Evolutionary conservation across 768 basidiomycete genomes (phyloP), one percentile per base, ranked within the genome.

Genomic region (Boletus rufocinnamomeus): DNA sequence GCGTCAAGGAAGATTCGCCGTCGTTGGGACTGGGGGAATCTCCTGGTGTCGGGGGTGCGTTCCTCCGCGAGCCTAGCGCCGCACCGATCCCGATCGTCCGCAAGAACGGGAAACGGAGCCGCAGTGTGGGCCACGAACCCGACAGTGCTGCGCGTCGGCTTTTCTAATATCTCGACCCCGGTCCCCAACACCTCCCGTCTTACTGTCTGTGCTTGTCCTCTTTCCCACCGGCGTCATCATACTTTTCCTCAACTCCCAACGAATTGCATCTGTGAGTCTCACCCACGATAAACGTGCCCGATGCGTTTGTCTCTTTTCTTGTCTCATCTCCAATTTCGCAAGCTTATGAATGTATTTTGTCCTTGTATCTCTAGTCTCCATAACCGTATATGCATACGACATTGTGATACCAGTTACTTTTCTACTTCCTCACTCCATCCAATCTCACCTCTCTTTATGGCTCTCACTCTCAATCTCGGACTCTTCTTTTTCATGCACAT

Each of bases 61-160:
- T 74, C 50, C 66, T 74, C 25, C 61, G 71, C 38, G 65, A 73
- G 2, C 67, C 71, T 1, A 66, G 69, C 32, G 41, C 60, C 5
- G 50, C 63, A n/a, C 72, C 72, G 13, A 67, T 64, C 44, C 59
- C 63, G 34, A 69, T 67, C 16, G 27, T 28, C 13, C 62, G 62
- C 57, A 65, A 64, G 38, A 63, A 32, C 37, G 65, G 63, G 19
- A 45, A 54, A 14, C 66, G 73, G 28, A 72, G 73, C 49, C 71
- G 66, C 27, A 72, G 72, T 21, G 65, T 64, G 44, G 72, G 67
- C 17, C 56, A 62, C 32, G 63, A 72, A 23, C 59, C 56, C 25
- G 54, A 63, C 27, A 46, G 48, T 27, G 30, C 54, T 45, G 35
- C 61, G 2, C 61, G 59, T n/a, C 57, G 61, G 25, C 62, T 48